phyloP scores from a whole-genome alignment of 768 basidiomycete species.

The Cantharellus cinnabarinus region DNA sequence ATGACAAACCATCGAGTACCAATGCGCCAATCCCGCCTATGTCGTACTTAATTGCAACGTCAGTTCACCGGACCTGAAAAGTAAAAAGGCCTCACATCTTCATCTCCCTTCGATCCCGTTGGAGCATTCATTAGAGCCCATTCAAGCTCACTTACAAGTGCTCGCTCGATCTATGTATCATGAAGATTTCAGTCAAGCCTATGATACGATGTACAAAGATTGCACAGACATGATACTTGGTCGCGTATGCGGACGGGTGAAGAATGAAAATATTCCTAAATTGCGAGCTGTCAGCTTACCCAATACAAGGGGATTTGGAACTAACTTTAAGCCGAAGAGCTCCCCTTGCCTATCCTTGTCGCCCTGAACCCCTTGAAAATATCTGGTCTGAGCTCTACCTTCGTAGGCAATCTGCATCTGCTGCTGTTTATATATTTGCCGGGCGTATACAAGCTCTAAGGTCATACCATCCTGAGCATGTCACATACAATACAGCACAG shows the following conservation, averaged over 20 bases:
- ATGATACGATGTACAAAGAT: not conserved
- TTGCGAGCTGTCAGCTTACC: not conserved
- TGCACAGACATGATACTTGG: constrained; percentile 43
- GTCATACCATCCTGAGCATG: too few relatives aligned
- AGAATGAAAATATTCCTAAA: constrained; percentile 62
- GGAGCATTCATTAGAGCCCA: constrained; percentile 51
- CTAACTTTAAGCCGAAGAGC: constrained; percentile 40
- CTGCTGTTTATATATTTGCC: constrained; percentile 85
- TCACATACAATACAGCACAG: not conserved
- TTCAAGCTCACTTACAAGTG: constrained; percentile 50
- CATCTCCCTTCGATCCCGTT: constrained; percentile 15
- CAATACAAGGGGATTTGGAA: not conserved
- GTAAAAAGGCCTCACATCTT: constrained; percentile 1
- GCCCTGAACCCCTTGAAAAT: constrained; percentile 69
- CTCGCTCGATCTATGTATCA: constrained; percentile 46
- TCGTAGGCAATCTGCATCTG: constrained; percentile 83
- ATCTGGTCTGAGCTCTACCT: constrained; percentile 63
- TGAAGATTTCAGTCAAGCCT: not conserved
- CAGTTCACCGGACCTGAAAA: not conserved
- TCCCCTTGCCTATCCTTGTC: constrained; percentile 51
- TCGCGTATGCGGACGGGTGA: constrained; percentile 46
- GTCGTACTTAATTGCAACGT: constrained; percentile 21
- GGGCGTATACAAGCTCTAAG: constrained; percentile 59
- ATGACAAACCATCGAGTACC: constrained; percentile 39
- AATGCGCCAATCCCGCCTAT: constrained; percentile 40